Base-by-base conservation (phyloP, 2,329 filamentous ascomycete species). In the Hypoxylon sp. region DNA sequence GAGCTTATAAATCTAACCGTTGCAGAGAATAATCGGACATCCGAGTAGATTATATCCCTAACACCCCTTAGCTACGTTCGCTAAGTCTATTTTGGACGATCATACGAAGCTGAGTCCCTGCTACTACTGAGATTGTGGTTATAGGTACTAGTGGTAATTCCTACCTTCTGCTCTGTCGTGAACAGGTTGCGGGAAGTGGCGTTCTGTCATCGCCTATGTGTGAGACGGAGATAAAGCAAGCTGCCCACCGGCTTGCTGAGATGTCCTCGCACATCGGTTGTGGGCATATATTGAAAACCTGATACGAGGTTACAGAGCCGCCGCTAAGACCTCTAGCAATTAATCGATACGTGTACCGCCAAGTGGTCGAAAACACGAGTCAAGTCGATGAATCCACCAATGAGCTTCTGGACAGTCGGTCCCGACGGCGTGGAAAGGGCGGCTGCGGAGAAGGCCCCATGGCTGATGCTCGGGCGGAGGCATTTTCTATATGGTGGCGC, bases 211-310 rank as follows among this genome's bases (percentile, higher is more conserved):
- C 22, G 33, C 36, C 42, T 56, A 14, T 12, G 36, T 53, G 46
- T 57, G 44, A 61, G 55, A 63, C 40, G 24, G 33, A 49, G 38
- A 32, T 58, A 22, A 52, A 59, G 53, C 63, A 63, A 48, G 58
- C 48, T 40, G 32, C 9, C 48, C 42, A 60, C 62, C 46, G 40
- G 53, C 26, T 42, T 33, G 50, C 16, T 60, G 22, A 57, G 11
- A 28, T 44, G 12, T 62, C 36, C 49, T 59, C 36, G 61, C 44
- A 48, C 59, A 40, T 65, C 61, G 67, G 67, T 67, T 69, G 51
- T 67, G 60, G 53, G 57, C 67, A 69, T 69, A 61, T 67, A 65
- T 69, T 63, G 53, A 57, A 62, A 67, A 56, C 54, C 54, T 61
- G 67, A 69, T 69, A 69, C 67, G 67, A 67, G 67, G 64, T 67